Evolutionary conservation across 2,329 filamentous ascomycete species (phyloP), one percentile per base, ranked within the genome.

Genomic region (Pseudopithomyces chartarum): DNA sequence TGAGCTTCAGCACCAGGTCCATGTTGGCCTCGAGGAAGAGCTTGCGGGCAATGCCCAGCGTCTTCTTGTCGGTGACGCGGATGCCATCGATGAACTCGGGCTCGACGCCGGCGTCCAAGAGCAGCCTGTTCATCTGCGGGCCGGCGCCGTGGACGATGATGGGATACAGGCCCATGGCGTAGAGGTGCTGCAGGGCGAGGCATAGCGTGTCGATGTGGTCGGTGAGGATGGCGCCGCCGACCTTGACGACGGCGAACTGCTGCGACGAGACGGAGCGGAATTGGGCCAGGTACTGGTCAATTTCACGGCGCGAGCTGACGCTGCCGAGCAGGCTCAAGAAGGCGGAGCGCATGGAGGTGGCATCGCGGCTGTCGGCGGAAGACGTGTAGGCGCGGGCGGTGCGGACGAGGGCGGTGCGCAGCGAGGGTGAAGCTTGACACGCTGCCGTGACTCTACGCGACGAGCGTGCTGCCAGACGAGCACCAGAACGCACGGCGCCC

Each of bases 241-340:
- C 94, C 82, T 99, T 99, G 79, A 99, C 96, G 47, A 99, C 94
- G 65, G 93, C 94, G 77, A 98, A 99, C 74, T 96, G 92, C 81
- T 98, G 93, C 34, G 92, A 96, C 43, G 92, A 95, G 60, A 97
- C 93, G 33, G 93, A 97, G 66, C 90, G 95, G 83, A 99, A 99
- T 76, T 98, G 92, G 65, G 93, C 95, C 57, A 98, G 88, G 78
- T 98, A 98, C 79, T 98, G 94, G 82, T 97, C 91, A 62, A 96
- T 92, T 81, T 99, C 94, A 59, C 94, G 85, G 85, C 96, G 96
- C 61, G 92, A 97, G 60, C 92, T 94, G 75, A 98, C 96, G 79
- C 94, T 97, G 81, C 92, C 96, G 66, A 98, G 84, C 58, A 97
- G 85, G 80, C 94, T 91, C 71, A 96, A 89, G 62, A 96, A 92